A percentile compares a stretch with the other conserved stretches of the same genome.
Conservation (phyloP, 441 rosid species). For the Arabidopsis lyrata region DNA sequence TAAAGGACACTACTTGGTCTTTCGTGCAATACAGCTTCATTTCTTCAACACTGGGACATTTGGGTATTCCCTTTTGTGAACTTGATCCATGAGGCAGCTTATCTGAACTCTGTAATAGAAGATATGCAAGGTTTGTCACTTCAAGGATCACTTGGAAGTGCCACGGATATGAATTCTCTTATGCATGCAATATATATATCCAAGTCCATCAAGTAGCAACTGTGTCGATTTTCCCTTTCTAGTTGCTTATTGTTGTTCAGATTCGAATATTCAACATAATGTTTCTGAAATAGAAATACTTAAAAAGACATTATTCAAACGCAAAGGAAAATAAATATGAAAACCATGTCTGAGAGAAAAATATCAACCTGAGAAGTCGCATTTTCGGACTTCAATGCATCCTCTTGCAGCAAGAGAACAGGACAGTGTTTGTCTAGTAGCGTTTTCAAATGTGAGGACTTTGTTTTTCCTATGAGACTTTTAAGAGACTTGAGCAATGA, state of each 20-base stretch:
- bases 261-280: not conserved
- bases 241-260: not conserved
- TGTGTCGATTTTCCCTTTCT: not conserved
- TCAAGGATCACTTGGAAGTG: conserved; percentile 20
- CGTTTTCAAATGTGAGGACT: conserved; percentile 56
- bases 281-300: not conserved
- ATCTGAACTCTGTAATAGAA: conserved; percentile 34
- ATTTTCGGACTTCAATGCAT: conserved; percentile 41
- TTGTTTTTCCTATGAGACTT: conserved; percentile 61
- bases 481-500: conserved; percentile 61
- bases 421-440: conserved; percentile 79
- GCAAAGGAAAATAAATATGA: not conserved
- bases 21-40: conserved; percentile 61
- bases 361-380: conserved; percentile 54
- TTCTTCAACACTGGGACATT: conserved; percentile 46
- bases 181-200: conserved; percentile 7
- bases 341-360: not conserved
- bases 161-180: conserved; percentile 2
- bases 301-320: not conserved
- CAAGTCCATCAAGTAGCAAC: conserved; percentile 22
- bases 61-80: conserved; percentile 35
- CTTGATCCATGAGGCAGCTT: conserved; percentile 40
- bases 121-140: conserved; percentile 4
- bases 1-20: conserved; percentile 77
- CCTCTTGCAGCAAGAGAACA: conserved; percentile 47